Percentiles rank a stretch among this genome's conserved stretches.
These are phyloP conservation scores for Sphagnum tenellum DNA, from an alignment of 225 moss, liverwort and hornwort species.

Conservation along the genomic window DNA sequence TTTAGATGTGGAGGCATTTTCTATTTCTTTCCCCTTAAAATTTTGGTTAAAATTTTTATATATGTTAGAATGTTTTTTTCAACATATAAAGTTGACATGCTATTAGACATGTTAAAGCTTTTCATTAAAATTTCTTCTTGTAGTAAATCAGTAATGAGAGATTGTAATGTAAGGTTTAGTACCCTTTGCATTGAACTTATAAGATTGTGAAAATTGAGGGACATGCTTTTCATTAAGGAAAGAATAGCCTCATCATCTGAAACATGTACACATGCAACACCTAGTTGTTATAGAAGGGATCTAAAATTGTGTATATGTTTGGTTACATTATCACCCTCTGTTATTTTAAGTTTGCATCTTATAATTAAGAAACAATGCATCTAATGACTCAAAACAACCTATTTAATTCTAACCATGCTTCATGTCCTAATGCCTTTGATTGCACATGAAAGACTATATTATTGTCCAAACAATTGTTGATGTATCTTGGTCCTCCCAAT, in stretches of 20 bases:
- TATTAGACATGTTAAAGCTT: neutral
- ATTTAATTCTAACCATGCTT: no score
- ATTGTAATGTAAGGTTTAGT: neutral
- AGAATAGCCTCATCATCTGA: neutral
- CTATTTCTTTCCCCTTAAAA: no score
- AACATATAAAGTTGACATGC: neutral
- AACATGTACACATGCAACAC: neutral
- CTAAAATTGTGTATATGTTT: neutral
- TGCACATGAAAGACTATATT: no score
- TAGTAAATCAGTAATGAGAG: neutral
- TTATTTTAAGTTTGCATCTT: no score
- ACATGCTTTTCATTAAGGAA: neutral
- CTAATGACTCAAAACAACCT: no score
- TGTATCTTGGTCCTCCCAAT: no score
- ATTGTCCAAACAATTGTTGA: no score
- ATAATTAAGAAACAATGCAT: no score
- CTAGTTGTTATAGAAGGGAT: neutral
- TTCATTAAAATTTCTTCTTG: slow-evolving; percentile 2
- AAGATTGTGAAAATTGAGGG: neutral
- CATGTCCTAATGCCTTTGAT: no score
- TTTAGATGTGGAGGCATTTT: no score
- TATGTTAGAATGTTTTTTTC: neutral
- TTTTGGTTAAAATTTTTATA: no score
- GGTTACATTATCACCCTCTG: no score
- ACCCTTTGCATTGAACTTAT: neutral